phyloP scores from a whole-genome alignment of 2,329 filamentous ascomycete species.

The Sporothrix euskadiensis region DNA sequence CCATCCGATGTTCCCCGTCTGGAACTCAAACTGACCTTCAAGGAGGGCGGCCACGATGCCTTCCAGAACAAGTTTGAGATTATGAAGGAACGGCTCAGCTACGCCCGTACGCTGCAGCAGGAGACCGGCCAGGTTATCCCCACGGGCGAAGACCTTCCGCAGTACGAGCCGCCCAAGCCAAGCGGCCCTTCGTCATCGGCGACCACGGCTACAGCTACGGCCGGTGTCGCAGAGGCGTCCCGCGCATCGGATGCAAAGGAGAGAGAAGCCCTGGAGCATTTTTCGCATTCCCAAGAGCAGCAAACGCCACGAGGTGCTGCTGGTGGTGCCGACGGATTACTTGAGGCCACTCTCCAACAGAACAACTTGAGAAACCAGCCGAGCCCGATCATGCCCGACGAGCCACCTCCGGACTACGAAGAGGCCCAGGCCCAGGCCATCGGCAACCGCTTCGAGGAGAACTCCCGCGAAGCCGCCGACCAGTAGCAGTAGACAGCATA shows the following conservation, averaged over 20 bases:
- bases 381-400: constrained; percentile 55
- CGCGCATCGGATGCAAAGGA: constrained; percentile 21
- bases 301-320: constrained; percentile 23
- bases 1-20: constrained; percentile 70
- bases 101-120: constrained; percentile 73
- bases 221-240: not conserved
- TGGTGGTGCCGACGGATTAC: constrained; percentile 11
- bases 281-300: constrained; percentile 35
- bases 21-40: constrained; percentile 84
- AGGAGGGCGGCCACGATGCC: constrained; percentile 91
- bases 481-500: constrained; percentile 52
- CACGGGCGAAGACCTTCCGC: constrained; percentile 82
- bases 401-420: constrained; percentile 89
- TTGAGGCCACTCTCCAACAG: not conserved
- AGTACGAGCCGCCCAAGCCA: constrained; percentile 66
- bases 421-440: constrained; percentile 77
- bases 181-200: not conserved
- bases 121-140: constrained; percentile 64
- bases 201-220: not conserved
- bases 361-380: constrained; percentile 6
- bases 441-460: constrained; percentile 63
- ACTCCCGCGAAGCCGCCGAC: constrained; percentile 72
- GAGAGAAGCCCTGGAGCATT: constrained; percentile 20
- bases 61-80: constrained; percentile 81
- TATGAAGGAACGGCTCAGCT: constrained; percentile 78